Conservation (phyloP, 2,329 filamentous ascomycete species). For the Fusarium zealandicum region DNA sequence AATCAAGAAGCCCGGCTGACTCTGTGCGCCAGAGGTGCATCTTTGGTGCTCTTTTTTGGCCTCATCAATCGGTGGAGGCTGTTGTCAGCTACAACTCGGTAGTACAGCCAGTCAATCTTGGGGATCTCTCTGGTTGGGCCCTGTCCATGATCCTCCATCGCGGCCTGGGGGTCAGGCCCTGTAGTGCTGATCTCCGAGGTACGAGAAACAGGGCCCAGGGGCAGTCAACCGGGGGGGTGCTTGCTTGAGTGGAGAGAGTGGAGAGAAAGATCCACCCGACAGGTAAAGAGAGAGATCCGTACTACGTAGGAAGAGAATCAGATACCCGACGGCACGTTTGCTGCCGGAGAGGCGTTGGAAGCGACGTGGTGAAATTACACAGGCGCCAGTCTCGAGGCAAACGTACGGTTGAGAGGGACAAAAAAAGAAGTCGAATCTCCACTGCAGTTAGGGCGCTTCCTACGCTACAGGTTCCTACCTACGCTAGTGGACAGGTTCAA, state of each 20-base stretch:
- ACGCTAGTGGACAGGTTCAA: slow-evolving; percentile 7
- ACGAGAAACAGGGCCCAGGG: too few relatives aligned
- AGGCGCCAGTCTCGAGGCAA: neutral
- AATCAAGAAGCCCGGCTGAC: slow-evolving; percentile 16
- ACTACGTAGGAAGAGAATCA: too few relatives aligned
- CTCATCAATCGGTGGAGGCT: neutral
- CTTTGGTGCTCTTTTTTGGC: slow-evolving; percentile 25
- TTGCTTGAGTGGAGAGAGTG: too few relatives aligned
- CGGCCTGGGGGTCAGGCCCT: neutral
- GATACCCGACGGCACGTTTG: neutral
- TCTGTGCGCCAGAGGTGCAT: slow-evolving; percentile 5
- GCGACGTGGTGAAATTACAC: slow-evolving; percentile 9
- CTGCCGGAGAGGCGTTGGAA: slow-evolving; percentile 1
- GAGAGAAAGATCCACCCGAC: too few relatives aligned
- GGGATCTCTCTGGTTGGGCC: too few relatives aligned
- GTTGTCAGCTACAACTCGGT: neutral
- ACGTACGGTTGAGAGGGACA: neutral
- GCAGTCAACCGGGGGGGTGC: too few relatives aligned
- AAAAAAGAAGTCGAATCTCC: neutral
- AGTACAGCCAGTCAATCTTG: neutral
- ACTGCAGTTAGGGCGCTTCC: slow-evolving; percentile 1
- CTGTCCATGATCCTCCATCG: neutral
- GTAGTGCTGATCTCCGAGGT: neutral
- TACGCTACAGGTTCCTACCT: slow-evolving; percentile 9
- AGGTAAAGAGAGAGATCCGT: too few relatives aligned